Base-by-base conservation (phyloP, 257 asterid genomes). In the Thymus quinquecostatus region DNA sequence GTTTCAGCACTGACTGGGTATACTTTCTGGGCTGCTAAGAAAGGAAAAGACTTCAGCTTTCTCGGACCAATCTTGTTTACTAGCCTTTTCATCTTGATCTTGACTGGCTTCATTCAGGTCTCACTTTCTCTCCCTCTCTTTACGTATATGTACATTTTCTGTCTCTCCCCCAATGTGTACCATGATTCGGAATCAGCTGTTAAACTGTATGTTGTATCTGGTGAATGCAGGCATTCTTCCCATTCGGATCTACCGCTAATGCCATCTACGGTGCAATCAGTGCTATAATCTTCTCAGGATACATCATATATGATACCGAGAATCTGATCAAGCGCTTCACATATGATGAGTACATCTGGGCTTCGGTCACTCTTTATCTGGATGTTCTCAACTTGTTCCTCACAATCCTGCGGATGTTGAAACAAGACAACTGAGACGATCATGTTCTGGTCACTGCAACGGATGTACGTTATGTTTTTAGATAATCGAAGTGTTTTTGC, bases 21-120 rank as follows among this genome's bases (percentile, higher is more conserved):
- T 71, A 95, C 99, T 50, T 95, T 95, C 94, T 95, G 99, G 99
- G 99, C 99, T 82, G 73, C 98, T 45, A 95, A 80, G 89, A 92
- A 80, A 89, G 99, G 99, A 77, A 90, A 92, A 73, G 99, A 95
- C 85, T 95, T 95, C 84, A 89, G 97, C 85, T 95, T 75, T 59
- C 82, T 95, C 56, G 99, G 98, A 51, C 99, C 99, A 70, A 79
- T 92, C 83, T 82, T 95, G 89, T 95, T 95, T 81, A 92, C 99
- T 70, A 83, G 97, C 72, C 99, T 95, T 45, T 68, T 89, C 48
- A 73, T 95, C 76, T 84, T 95, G 87, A 21, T 92, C 43, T 70
- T 95, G 84, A 88, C 98, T 65, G 84, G 97, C 67, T 88, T 95
- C 64, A 79, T 95, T 68, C 99, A 95, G 98, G 99, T 88, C 53